These are phyloP conservation scores for Rhizopogon vesiculosus DNA, from an alignment of 768 basidiomycete genomes.

Conservation along the genomic window DNA sequence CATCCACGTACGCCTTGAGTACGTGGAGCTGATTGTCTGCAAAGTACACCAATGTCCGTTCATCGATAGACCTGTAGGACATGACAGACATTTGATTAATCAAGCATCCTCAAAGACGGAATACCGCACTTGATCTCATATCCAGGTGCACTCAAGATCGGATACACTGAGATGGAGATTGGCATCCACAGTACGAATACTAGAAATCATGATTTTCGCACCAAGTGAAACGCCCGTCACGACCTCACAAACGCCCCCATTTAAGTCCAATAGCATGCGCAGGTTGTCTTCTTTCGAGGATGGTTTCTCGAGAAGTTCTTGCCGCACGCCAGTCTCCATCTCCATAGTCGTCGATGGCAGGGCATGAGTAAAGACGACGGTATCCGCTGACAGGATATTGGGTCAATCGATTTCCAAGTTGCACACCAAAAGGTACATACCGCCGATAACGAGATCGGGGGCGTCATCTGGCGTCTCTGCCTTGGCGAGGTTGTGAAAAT, in stretches of 20 bases:
- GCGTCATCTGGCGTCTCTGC: constrained; percentile 56
- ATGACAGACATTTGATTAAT: not conserved
- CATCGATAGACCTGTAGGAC: constrained; percentile 65
- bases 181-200: not conserved
- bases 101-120: not conserved
- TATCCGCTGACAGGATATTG: constrained; percentile 63
- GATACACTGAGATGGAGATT: constrained; percentile 48
- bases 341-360: constrained; percentile 49
- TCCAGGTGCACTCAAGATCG: constrained; percentile 70
- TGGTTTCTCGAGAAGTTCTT: constrained; percentile 91
- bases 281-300: constrained; percentile 71
- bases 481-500: constrained; percentile 19
- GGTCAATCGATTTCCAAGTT: not conserved
- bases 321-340: constrained; percentile 39
- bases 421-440: constrained; percentile 28
- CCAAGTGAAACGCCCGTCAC: constrained; percentile 88
- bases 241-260: constrained; percentile 84
- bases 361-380: constrained; percentile 83
- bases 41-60: constrained; percentile 77
- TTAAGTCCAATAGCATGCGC: constrained; percentile 83
- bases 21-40: constrained; percentile 54
- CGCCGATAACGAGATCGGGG: constrained; percentile 77
- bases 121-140: constrained; percentile 58
- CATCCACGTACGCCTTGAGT: constrained; percentile 77
- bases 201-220: constrained; percentile 28